Evolutionary conservation across 78 protist species (phyloP).

Genomic region (Anaeramoeba flamelloides): DNA sequence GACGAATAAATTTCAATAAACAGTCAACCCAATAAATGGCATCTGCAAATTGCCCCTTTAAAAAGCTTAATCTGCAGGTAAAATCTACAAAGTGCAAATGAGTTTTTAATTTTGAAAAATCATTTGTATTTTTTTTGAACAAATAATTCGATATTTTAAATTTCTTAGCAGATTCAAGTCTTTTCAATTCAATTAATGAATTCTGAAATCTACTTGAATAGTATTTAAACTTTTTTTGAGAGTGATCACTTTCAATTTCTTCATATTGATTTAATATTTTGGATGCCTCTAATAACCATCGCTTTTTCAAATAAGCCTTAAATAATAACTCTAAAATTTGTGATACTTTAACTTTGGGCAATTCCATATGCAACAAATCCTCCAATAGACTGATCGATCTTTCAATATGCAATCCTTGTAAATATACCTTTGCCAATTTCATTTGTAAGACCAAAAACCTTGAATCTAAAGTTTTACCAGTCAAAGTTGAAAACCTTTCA

Average conservation of each 20-base stretch:
- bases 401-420: not conserved
- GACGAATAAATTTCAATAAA: not conserved
- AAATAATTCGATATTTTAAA: too few species aligned
- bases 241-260: not conserved
- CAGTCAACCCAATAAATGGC: not conserved
- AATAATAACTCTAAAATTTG: not conserved
- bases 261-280: not conserved
- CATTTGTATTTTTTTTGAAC: too few species aligned
- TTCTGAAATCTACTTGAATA: too few species aligned
- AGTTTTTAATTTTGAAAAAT: not conserved
- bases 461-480: not conserved
- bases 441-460: not conserved
- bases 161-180: too few species aligned
- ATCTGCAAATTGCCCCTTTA: not conserved
- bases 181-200: too few species aligned
- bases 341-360: not conserved
- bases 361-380: not conserved
- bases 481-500: too few species aligned
- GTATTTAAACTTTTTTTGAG: not conserved
- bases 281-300: not conserved
- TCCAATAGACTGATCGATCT: not conserved
- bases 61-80: not conserved
- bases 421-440: not conserved
- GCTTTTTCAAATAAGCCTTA: not conserved
- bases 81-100: not conserved